These are phyloP conservation scores for Amphibolis antarctica DNA, from an alignment of 106 monocot genomes.

Conservation along the genomic window DNA sequence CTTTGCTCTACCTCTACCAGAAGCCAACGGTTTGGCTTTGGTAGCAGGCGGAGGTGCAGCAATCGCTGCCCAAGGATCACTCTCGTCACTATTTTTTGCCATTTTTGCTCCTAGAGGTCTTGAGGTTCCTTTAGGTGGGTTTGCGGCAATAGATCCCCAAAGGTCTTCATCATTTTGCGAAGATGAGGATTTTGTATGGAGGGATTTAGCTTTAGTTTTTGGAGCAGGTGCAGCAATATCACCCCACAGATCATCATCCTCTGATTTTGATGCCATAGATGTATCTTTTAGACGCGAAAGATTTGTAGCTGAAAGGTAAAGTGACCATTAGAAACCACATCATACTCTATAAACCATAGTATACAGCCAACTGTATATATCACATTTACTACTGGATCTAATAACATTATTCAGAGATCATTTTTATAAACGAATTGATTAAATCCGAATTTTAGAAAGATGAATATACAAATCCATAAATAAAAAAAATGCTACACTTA, in stretches of 20 bases:
- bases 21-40: constrained; percentile 77
- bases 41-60: constrained; percentile 79
- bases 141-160: constrained; percentile 70
- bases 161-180: constrained; percentile 38
- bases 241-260: constrained; percentile 70
- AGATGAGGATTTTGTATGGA: constrained; percentile 29
- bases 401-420: no score
- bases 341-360: no score
- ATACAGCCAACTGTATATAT: no score
- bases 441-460: no score
- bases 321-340: background rate
- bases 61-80: constrained; percentile 83
- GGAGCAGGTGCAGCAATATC: constrained; percentile 43
- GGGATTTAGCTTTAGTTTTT: constrained; percentile 31
- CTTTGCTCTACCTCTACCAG: constrained; percentile 64
- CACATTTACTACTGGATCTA: no score
- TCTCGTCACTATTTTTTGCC: constrained; percentile 19
- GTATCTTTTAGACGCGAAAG: constrained; percentile 20
- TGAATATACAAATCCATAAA: no score
- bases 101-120: constrained; percentile 24
- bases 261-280: constrained; percentile 23
- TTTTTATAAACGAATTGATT: no score
- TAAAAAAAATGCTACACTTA: no score
- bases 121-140: constrained; percentile 36
- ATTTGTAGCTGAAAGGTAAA: constrained; percentile 17